Base-by-base conservation (phyloP, 2,329 filamentous ascomycete genomes). In the Calonectria pauciramosa region DNA sequence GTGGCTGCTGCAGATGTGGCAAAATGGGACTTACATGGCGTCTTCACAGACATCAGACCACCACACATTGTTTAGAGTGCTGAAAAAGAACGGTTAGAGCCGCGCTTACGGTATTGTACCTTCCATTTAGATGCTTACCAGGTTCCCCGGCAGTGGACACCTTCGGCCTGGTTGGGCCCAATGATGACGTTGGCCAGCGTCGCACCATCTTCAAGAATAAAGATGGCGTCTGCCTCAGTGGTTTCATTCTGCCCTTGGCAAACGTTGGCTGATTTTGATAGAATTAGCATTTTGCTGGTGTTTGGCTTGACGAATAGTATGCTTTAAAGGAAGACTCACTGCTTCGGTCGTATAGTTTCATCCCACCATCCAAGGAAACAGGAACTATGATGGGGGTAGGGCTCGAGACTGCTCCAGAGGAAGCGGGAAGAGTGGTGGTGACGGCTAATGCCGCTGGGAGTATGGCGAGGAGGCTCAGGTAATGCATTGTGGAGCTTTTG, bases 151-250 rank as follows among this genome's bases (percentile, higher is more conserved):
- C 89, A 90, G 83, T 90, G 88, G 30, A 90, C 85, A 67, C 86
- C 89, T 81, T 89, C 89, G 30, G 86, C 85, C 75, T 89, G 84
- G 72, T 88, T 86, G 18, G 84, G 84, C 9, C 89, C 88, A 70
- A 90, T 90, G 79, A 90, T 89, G 79, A 88, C 88, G 79, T 90
- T 90, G 73, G 85, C 86, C 32, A 90, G 80, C n/a, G 86, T 88
- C 47, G 86, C 89, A 59, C 89, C 89, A 64, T 87, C 84, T 79
- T 87, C 84, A 70, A 91, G 83, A 73, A 89, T 84, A 86, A 91
- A 90, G 79, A 91, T 88, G 54, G 89, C 87, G 72, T 79, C 79
- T 14, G 68, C 73, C 49, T 81, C 76, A 9, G 80, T 77, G 2
- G 78, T 82, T 71, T 82, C 83, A 14, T 74, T 71, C 66, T 84